Conservation (phyloP, 176 grass and related monocot genomes). For the Hordeum marinum region DNA sequence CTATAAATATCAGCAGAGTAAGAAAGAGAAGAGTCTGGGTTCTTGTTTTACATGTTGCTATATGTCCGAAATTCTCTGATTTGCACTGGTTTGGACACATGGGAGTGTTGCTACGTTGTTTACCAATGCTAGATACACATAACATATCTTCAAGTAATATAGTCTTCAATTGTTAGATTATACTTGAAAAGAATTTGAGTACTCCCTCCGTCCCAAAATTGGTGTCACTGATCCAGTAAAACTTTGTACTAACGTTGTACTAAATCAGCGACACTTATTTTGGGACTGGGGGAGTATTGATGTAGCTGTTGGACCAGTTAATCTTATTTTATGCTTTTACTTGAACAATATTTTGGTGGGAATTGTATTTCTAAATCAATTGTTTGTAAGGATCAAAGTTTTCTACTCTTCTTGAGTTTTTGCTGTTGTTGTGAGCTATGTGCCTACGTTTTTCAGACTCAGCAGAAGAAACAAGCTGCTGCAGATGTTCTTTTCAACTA, state of each 20-base stretch:
- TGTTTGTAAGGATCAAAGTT: background rate
- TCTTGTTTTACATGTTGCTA: background rate
- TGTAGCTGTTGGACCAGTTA: background rate
- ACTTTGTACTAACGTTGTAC: too few species aligned
- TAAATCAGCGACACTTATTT: too few species aligned
- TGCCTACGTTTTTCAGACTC: slow-evolving; percentile 49
- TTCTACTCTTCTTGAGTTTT: background rate
- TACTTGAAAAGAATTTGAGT: background rate
- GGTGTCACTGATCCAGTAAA: too few species aligned
- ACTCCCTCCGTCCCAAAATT: too few species aligned
- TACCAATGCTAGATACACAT: background rate
- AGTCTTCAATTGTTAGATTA: background rate
- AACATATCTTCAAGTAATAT: background rate
- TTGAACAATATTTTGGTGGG: background rate
- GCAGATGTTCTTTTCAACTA: slow-evolving; percentile 85
- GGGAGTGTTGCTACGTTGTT: background rate
- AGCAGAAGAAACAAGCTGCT: slow-evolving; percentile 83
- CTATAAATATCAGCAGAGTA: background rate
- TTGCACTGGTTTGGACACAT: background rate
- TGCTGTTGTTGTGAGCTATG: slow-evolving; percentile 19
- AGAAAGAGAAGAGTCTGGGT: background rate
- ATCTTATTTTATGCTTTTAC: background rate
- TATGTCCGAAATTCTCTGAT: background rate
- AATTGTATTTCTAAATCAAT: background rate
- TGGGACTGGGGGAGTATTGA: too few species aligned